Evolutionary conservation across 208 protist species (phyloP), one percentile per base, ranked within the genome.

Genomic region (Wallacemonas sp.): DNA sequence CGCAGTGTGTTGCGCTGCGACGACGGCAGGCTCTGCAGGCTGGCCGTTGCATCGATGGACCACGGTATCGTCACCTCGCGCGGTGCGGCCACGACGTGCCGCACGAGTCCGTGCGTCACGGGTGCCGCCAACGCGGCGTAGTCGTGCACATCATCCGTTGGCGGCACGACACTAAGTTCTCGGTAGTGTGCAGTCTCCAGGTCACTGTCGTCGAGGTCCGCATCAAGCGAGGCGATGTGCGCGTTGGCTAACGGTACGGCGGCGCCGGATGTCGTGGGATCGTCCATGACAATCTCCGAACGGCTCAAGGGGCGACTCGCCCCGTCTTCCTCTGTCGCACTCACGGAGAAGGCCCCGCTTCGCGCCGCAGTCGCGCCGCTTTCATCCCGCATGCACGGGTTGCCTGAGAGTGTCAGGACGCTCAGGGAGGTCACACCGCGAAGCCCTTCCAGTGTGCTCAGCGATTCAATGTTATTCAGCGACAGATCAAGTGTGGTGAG

Each of bases 401-500:
- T 91, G 10, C 71, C 74, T 9, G 69, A 38, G 41, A 91, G 59
- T 24, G 30, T 59, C 9, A 89, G 29, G 6, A 62, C 37, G 34
- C 82, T 73, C 32, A 89, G 69, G 19, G 68, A 71, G 24, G 36
- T 30, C 17, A 85, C 53, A 4, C n/a, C n/a, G 8, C 50, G 33
- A 6, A 79, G 58, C 8, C 2, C 58, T 8, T 62, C 39, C 63
- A 89, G 52, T 22, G 72, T 73, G 9, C 72, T 55, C 48, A 86
- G 68, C 17, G 52, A 58, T 15, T 26, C 15, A 24, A 94, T 67
- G 32, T 66, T 38, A 66, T 90, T 89, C 37, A 71, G n/a, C 1
- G 63, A 59, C 5, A 89, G 22, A 41, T 83, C 67, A 3, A 89
- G 63, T 15, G 44, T 42, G 29, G 76, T 64, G 24, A 89, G 70